A percentile compares a stretch with the other conserved stretches of the same genome.
These are phyloP conservation scores for Mycena vitilis DNA, from an alignment of 768 basidiomycete species.

Conservation along the genomic window DNA sequence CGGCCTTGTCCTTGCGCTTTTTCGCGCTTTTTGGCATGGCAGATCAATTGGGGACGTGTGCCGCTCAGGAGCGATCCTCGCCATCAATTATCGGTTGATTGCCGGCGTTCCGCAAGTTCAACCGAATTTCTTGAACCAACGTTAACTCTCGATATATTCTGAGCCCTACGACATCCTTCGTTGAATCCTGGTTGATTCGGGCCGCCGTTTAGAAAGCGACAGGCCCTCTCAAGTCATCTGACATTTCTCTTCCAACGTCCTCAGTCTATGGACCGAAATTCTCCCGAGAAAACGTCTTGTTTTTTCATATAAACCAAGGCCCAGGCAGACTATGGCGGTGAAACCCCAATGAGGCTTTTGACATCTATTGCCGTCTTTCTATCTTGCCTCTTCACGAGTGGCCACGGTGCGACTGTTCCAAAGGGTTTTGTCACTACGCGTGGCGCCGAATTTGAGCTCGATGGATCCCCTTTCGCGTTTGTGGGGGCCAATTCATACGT, in stretches of 20 bases:
- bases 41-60: neutral
- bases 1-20: constrained; percentile 87
- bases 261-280: constrained; percentile 34
- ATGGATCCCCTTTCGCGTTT: constrained; percentile 66
- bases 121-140: too few relatives aligned
- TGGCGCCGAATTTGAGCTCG: constrained; percentile 54
- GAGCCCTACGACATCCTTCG: too few relatives aligned
- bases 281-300: constrained; percentile 43
- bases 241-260: constrained; percentile 1
- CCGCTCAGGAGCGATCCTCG: neutral
- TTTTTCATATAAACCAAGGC: constrained; percentile 31
- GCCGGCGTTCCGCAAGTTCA: too few relatives aligned
- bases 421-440: constrained; percentile 58
- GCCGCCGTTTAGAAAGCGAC: neutral
- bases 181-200: neutral
- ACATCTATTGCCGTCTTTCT: constrained; percentile 13
- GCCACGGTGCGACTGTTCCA: constrained; percentile 38
- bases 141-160: too few relatives aligned
- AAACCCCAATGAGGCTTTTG: constrained; percentile 22
- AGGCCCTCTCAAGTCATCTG: constrained; percentile 10
- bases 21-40: constrained; percentile 88
- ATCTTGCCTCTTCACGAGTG: neutral
- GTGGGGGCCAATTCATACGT: constrained; percentile 69
- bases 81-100: neutral
- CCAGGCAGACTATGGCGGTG: neutral